Base-by-base conservation (phyloP, 148 eudicot species). In the Silene latifolia region DNA sequence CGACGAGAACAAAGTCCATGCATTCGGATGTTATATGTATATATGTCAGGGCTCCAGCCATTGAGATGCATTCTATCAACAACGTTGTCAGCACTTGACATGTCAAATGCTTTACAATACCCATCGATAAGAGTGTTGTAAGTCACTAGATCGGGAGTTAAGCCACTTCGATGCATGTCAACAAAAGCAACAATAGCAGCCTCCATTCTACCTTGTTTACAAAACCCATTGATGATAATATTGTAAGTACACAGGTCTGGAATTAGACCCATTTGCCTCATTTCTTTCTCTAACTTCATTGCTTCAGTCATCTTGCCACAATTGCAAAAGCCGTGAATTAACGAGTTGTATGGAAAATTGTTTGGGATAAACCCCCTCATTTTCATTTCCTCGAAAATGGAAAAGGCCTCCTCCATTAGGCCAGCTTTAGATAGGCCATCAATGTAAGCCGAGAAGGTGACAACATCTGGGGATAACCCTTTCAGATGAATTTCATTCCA, bases 91-190 rank as follows among this genome's bases (percentile, higher is more conserved):
- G 87, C 91, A 79, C 86, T 86, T 72, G 80, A 81, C 84, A 85
- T 75, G 84, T 90, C 94, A 72, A 86, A 83, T 25, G 84, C 84
- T 82, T 86, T 90, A 77, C 96, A 95, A 65, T 88, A 92, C 76
- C 97, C 97, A 79, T 89, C 82, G 63, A 95, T 87, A 78, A 95
- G 86, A 60, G 96, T 92, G 83, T 95, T 92, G 85, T 88, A 92
- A 72, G 99, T 95, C 79, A 87, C 89, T 67, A 90, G 78, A 79
- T 92, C 96, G 3, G 99, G 97, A 7, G 75, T 80, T 69, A 87
- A 75, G 63, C 96, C 97, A 65, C 47, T 56, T 39, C 76, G 81
- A 19, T 79, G 84, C 97, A 95, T 92, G 69, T 83, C 89, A 47
- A 77, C 75, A 78, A 84, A 95, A 48, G 85, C 78, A 46, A 76